Base-by-base conservation (phyloP, 768 basidiomycete genomes). In the Symmetrospora coprosmae region DNA sequence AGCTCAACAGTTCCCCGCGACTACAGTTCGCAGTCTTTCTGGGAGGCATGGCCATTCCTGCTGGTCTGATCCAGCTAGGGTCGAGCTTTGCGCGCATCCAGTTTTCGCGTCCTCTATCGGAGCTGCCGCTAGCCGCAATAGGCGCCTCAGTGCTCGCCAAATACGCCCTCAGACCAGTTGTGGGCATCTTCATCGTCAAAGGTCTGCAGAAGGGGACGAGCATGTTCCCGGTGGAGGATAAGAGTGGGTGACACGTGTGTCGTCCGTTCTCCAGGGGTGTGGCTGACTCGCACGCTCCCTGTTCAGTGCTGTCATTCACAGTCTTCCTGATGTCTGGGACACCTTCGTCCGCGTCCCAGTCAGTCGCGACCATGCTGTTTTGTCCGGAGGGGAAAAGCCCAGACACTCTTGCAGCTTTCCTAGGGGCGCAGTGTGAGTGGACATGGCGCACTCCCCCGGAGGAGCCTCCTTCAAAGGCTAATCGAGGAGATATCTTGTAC, bases 381-480 rank as follows among this genome's bases (percentile, higher is more conserved):
- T 25, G 37, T 9, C 19, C 30, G 31, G 60, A 61, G 19, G 60
- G 60, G 14, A 55, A 53, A 31, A 35, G 33, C 7, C 2, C 33
- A 23, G 60, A 61, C 27, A 61, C 60, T 7, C 35, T 61, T 2
- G 53, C 60, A 16, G 19, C 51, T 4, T 61, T 61, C 27, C 33
- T 61, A 19, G 27, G 59, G 16, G 60, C 43, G 27, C 60, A 61
- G 31, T 61, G 60, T 61, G 33, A 38, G 60, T 59, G 25, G n/a
- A 21, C 21, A 4, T 39, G 25, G n/a, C 16, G 34, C 25, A 60
- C 38, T 21, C 19, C 3, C 23, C 17, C 8, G 21, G 19, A 31
- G 38, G 21, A 49, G 23, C 9, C 43, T 27, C 27, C 19, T 25
- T 9, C 27, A 31, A 30, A 34, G 49, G 38, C 49, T 8, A 21